Base-by-base conservation (phyloP, 345 rosid genomes). In the Rhodomyrtus tomentosa region DNA sequence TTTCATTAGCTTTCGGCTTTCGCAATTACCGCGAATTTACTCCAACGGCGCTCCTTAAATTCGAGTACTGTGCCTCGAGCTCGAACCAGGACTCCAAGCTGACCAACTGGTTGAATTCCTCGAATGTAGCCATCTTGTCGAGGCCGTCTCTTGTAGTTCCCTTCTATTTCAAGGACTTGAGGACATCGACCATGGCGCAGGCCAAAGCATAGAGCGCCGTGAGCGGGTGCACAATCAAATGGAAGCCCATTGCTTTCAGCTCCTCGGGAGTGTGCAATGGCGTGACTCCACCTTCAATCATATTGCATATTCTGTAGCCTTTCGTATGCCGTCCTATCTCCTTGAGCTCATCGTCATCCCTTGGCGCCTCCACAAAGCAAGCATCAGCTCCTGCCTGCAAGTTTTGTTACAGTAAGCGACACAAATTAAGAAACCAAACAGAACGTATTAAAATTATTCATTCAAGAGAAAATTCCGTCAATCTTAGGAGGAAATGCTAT, bases 271-370 rank as follows among this genome's bases (percentile, higher is more conserved):
- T 74, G 84, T 87, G 93, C 87, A 93, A 85, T 4, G 93, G 93
- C 6, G 94, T 92, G 6, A 85, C 83, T 29, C 95, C 93, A 32
- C 94, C 92, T 92, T 91, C 93, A 53, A 90, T 81, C 93, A 89
- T 88, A 83, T 92, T 91, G 51, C 92, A 91, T n/a, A 89, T 86
- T 80, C 91, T 85, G 72, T 85, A 91, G 13, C 89, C 92, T 11
- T 88, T 92, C n/a, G 92, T 89, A 4, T 56, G 81, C 9, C 72
- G 72, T 55, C 90, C 91, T 2, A 88, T 90, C 86, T 91, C 91
- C 88, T 85, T 88, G 20, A 89, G 89, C 84, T 90, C 91, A 32
- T 91, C 86, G 15, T 90, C 90, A 79, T 90, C 87, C 85, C 94
- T 86, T 7, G 91, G 92, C 59, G 89, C 93, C 82, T 92, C 93